Evolutionary conservation across 106 monocot genomes (phyloP), one percentile per base, ranked within the genome.

Genomic region (Acorus gramineus): DNA sequence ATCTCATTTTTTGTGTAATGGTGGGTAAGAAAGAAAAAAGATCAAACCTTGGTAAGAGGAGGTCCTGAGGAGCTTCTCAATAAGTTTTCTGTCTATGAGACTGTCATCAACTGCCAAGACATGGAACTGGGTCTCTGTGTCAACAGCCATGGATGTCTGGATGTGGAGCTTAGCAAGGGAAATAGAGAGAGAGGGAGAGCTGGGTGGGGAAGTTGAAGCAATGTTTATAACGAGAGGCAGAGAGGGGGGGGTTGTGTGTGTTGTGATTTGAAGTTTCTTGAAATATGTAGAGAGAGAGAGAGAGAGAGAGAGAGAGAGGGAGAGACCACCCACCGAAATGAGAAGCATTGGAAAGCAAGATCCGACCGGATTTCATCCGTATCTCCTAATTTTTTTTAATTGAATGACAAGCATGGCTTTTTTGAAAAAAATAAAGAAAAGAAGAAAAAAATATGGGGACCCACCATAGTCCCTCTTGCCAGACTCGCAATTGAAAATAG

Each of bases 101-200:
- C 88, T 93, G 78, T 93, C 93, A 56, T 93, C 93, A 6, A 93
- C 93, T 50, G 93, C 93, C 1, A 93, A 72, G 14, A 93, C 93
- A 74, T 89, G 93, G 61, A 87, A 80, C 63, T 77, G 77, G 0
- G 70, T 52, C 56, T 79, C 79, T 14, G 74, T 47, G 49, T 50
- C 55, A 42, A 78, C 45, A 28, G 61, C 73, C 79, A 75, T 83
- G 10, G 13, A 12, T 9, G 4, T 52, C 42, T 53, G 44, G 10
- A 12, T 60, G 42, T 13, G 14, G 10, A 51, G 55, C 52, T n/a
- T 8, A 49, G 8, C 1, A 13, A 54, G 44, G 59, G 9, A 54
- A 28, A 28, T 28, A 14, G 53, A 12, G 42, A n/a, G 12, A 46
- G 14, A 28, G 9, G 47, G 7, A 3, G 13, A 4, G 3, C 2